A percentile compares a stretch with the other conserved stretches of the same genome.
Conservation (phyloP, 306 rosid species). For the Cicer chorassanicum region DNA sequence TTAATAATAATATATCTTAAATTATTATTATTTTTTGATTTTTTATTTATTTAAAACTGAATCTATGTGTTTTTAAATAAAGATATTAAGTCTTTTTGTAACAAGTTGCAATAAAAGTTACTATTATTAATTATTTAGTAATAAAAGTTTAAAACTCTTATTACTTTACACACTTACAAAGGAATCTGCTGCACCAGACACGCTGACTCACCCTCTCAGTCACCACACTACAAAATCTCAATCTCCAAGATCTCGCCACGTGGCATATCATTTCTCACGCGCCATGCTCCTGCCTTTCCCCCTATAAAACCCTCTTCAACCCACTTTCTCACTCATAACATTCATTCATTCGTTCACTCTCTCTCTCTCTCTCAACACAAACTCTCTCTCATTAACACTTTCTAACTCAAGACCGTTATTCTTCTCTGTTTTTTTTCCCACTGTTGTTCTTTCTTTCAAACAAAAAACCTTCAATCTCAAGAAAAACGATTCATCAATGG, state of each 20-base stretch:
- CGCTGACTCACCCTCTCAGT: conserved; percentile 43
- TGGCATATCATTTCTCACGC: conserved; percentile 46
- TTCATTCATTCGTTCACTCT: background rate
- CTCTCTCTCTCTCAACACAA: background rate
- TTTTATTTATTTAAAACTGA: too few relatives aligned
- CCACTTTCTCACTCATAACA: background rate
- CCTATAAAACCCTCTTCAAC: conserved; percentile 3
- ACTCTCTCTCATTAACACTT: too few relatives aligned
- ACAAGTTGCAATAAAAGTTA: too few relatives aligned
- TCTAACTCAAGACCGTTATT: background rate
- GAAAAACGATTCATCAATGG: too few relatives aligned
- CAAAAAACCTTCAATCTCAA: background rate
- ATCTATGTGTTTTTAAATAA: too few relatives aligned
- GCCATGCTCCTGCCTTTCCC: conserved; percentile 58
- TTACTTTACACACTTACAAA: too few relatives aligned
- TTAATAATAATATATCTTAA: too few relatives aligned
- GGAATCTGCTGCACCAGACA: conserved; percentile 45
- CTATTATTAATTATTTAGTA: too few relatives aligned
- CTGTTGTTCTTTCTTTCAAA: background rate
- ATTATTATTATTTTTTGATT: too few relatives aligned
- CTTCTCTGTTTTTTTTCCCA: too few relatives aligned
- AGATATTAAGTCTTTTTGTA: too few relatives aligned
- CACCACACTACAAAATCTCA: conserved; percentile 17
- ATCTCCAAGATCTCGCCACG: conserved; percentile 47
- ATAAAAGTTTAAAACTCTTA: too few relatives aligned